Evolutionary conservation across 805 yeast species (phyloP).

Genomic region (Ogataea parapolymorpha): DNA sequence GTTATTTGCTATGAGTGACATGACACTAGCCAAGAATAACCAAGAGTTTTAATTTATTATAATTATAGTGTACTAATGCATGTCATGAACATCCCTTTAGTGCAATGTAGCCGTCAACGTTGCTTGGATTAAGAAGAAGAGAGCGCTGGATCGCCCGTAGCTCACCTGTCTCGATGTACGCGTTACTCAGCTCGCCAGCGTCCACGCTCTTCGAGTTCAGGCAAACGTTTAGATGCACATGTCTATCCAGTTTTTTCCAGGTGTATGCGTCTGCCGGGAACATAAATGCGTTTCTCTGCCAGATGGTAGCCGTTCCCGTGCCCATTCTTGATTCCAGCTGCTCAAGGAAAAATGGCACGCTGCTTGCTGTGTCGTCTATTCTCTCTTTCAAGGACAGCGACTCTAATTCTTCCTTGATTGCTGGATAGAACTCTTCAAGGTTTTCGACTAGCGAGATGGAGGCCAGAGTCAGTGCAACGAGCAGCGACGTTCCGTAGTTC

Average conservation of each 20-base stretch:
- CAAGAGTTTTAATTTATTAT: constrained; percentile 19
- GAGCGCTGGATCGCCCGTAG: constrained; percentile 64
- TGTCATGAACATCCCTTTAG: constrained; percentile 8
- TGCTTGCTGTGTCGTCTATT: constrained; percentile 47
- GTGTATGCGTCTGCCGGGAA: constrained; percentile 68
- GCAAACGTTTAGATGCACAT: constrained; percentile 59
- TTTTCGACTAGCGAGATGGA: constrained; percentile 71
- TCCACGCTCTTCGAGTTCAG: constrained; percentile 47
- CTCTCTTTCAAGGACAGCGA: constrained; percentile 43
- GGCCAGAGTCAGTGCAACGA: constrained; percentile 71
- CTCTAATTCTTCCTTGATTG: constrained; percentile 64
- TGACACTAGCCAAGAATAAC: constrained; percentile 39
- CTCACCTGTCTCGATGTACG: constrained; percentile 46
- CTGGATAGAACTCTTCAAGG: constrained; percentile 51
- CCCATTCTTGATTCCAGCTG: constrained; percentile 46
- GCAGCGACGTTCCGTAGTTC: constrained; percentile 59
- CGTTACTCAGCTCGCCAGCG: constrained; percentile 48
- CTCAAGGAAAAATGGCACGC: constrained; percentile 57
- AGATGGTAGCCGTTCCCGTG: constrained; percentile 30
- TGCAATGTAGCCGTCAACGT: constrained; percentile 27
- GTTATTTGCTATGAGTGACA: constrained; percentile 71
- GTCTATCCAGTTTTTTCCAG: constrained; percentile 64
- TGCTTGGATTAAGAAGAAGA: constrained; percentile 59
- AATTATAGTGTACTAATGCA: constrained; percentile 4
- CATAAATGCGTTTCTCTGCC: constrained; percentile 70